Evolutionary conservation across 768 basidiomycete genomes (phyloP), one percentile per base, ranked within the genome.

Genomic region (Trametes villosa): DNA sequence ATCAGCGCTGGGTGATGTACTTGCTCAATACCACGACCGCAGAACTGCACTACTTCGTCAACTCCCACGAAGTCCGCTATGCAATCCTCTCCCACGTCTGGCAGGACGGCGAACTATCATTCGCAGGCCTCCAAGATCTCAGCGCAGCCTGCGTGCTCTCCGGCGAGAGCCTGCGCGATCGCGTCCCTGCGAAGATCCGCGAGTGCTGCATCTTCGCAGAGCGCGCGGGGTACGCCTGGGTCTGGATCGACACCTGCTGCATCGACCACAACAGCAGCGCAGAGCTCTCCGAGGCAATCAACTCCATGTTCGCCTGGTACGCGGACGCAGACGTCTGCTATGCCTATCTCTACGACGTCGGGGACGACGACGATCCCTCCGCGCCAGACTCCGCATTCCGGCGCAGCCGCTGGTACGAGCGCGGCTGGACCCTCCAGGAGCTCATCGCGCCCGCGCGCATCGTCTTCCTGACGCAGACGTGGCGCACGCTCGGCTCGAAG

Each of bases 231-330:
- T 31, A 22, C 22, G 11, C 15, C 12, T 59, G 30, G 31, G 11
- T 48, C 22, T 53, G 59, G 52, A 41, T 41, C 51, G 52, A 53
- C 30, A 40, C 52, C 3, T 38, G 24, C 34, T 54, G 59, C 45
- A 53, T 60, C 52, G 42, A 60, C 59, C 45, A 53, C 26, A n/a
- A 26, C 1, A 48, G 36, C 36, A 53, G 52, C 47, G 38, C 52
- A 26, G 52, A 60, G 45, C 59, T 60, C 27, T 47, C 33, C 44
- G 52, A 60, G 42, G 45, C 59, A 3, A 59, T 59, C 48, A 50
- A 31, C 30, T 58, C 48, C 27, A 58, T 58, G 48, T 52, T 31
- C 50, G 13, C 11, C 20, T 59, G 57, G 57, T 59, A 52, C 20
- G 20, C 49, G 9, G 13, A 26, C 18, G 48, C 42, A 3, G 4